Evolutionary conservation across 805 yeast species (phyloP).

Genomic region (Hanseniaspora thailandica): DNA sequence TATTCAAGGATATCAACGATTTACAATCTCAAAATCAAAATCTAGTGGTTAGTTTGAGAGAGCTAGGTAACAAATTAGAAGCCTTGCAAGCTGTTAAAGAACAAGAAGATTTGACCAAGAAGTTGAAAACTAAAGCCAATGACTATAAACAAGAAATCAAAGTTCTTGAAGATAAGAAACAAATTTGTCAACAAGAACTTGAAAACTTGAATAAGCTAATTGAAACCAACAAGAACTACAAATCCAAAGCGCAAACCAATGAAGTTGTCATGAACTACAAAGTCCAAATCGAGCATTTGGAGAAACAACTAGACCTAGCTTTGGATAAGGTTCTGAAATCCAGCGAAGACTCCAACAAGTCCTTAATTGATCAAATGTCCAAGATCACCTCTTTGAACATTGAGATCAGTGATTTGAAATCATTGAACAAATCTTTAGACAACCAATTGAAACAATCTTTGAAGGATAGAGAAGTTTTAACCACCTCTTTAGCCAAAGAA

Average conservation of each 20-base stretch:
- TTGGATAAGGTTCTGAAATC: slow-evolving; percentile 1
- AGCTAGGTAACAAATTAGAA: slow-evolving; percentile 61
- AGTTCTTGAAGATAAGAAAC: slow-evolving; percentile 21
- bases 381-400: background rate
- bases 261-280: slow-evolving; percentile 1
- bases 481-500: background rate
- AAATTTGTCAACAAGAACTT: slow-evolving; percentile 2
- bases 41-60: slow-evolving; percentile 54
- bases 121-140: background rate
- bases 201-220: slow-evolving; percentile 17
- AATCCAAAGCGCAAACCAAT: slow-evolving; percentile 3
- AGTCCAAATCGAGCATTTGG: slow-evolving; percentile 4
- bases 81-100: slow-evolving; percentile 11
- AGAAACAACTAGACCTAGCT: background rate
- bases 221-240: slow-evolving; percentile 10
- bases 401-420: background rate
- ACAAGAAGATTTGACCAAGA: slow-evolving; percentile 17
- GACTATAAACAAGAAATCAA: slow-evolving; percentile 28
- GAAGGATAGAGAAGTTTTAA: background rate
- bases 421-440: background rate
- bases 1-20: slow-evolving; percentile 55
- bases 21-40: slow-evolving; percentile 66
- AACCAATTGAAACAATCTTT: background rate
- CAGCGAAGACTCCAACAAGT: background rate
- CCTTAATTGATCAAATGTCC: background rate